A percentile compares a stretch with the other conserved stretches of the same genome.
Evolutionary conservation across 345 rosid species (phyloP).

Genomic region (Eucalyptus curtisii): DNA sequence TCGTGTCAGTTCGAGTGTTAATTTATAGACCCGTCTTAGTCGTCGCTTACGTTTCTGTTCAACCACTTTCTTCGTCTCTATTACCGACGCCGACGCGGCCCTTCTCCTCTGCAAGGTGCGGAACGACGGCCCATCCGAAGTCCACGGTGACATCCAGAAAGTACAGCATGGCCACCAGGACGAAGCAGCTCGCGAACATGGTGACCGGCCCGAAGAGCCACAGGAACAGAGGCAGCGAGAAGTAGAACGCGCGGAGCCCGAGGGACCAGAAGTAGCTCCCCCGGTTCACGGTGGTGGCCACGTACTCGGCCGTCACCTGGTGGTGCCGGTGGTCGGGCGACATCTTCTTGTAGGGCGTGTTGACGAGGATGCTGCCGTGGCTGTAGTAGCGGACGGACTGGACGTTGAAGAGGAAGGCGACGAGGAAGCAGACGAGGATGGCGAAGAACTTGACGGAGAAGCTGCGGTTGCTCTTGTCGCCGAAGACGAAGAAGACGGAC

Average conservation of each 20-base stretch:
- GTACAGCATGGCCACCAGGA: slow-evolving; percentile 48
- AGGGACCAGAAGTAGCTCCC: slow-evolving; percentile 93
- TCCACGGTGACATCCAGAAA: slow-evolving; percentile 52
- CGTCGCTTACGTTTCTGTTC: neutral
- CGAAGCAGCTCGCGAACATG: slow-evolving; percentile 49
- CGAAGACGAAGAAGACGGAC: slow-evolving; percentile 26
- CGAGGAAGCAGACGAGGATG: slow-evolving; percentile 60
- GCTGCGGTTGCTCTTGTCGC: slow-evolving; percentile 38
- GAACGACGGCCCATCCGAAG: slow-evolving; percentile 19
- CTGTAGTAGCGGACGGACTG: slow-evolving; percentile 84
- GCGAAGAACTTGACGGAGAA: slow-evolving; percentile 68
- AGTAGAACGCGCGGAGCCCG: slow-evolving; percentile 80
- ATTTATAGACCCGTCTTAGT: neutral
- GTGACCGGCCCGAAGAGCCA: slow-evolving; percentile 94
- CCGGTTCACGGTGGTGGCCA: slow-evolving; percentile 50
- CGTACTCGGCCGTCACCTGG: slow-evolving; percentile 42
- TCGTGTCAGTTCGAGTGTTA: neutral
- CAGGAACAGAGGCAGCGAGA: slow-evolving; percentile 71
- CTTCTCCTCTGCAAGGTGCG: neutral
- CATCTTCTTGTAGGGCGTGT: slow-evolving; percentile 59
- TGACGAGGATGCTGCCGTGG: slow-evolving; percentile 82
- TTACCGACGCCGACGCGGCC: neutral
- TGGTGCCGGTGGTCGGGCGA: slow-evolving; percentile 6
- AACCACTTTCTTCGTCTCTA: neutral
- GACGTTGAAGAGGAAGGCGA: slow-evolving; percentile 57